Conservation (phyloP, 2,329 filamentous ascomycete genomes). For the Pestalotiopsis sp. region DNA sequence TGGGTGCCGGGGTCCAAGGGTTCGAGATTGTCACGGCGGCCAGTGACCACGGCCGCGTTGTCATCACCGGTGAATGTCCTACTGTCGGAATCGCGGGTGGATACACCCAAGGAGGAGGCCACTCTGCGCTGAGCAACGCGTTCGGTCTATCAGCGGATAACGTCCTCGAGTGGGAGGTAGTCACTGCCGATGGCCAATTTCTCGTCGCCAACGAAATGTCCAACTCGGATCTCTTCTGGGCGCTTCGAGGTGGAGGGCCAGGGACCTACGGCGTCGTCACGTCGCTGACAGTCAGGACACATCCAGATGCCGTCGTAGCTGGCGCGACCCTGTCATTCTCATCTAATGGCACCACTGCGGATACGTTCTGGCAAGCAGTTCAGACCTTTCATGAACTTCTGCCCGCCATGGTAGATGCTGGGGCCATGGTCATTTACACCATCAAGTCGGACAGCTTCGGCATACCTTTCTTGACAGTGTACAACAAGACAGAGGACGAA, state of each 20-base stretch:
- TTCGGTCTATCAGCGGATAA: constrained; percentile 65
- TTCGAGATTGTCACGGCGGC: constrained; percentile 45
- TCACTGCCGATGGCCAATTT: constrained; percentile 32
- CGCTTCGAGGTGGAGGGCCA: constrained; percentile 50
- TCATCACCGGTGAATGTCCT: constrained; percentile 51
- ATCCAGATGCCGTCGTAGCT: constrained; percentile 20
- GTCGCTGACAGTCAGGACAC: constrained; percentile 24
- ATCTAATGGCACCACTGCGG: constrained; percentile 14
- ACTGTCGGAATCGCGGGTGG: constrained; percentile 63
- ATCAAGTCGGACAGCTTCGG: constrained; percentile 20
- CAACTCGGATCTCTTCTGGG: constrained; percentile 57
- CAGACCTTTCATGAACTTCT: constrained; percentile 21
- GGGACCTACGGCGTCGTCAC: constrained; percentile 52
- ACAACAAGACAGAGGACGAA: constrained; percentile 28
- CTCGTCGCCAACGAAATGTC: constrained; percentile 41
- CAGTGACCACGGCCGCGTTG: constrained; percentile 36
- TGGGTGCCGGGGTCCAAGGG: constrained; percentile 52
- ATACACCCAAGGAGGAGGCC: constrained; percentile 63
- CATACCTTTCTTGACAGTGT: constrained; percentile 26
- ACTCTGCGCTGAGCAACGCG: constrained; percentile 53
- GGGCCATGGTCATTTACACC: constrained; percentile 23
- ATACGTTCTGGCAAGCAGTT: neutral
- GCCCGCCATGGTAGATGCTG: constrained; percentile 25
- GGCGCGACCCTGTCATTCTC: constrained; percentile 20
- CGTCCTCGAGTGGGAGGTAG: constrained; percentile 48